Percentiles rank a stretch among this genome's conserved stretches.
phyloP scores from a whole-genome alignment of 805 yeast genomes.

The Komagataella populi region DNA sequence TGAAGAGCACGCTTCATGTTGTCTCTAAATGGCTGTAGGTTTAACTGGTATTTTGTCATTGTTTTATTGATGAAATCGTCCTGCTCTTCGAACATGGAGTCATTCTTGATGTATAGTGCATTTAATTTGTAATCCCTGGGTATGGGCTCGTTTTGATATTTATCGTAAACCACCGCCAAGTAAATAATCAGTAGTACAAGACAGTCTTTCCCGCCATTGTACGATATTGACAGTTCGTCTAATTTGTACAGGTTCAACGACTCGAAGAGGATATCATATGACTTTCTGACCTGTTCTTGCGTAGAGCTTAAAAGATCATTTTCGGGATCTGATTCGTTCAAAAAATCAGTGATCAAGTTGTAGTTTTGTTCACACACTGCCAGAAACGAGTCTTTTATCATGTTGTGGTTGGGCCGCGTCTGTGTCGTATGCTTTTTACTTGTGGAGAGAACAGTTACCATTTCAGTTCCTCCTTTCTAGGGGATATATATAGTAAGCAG shows the following conservation, averaged over 20 bases:
- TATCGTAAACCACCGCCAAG: conserved; percentile 33
- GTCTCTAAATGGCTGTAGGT: conserved; percentile 27
- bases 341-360: conserved; percentile 6
- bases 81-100: conserved; percentile 58
- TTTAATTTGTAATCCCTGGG: conserved; percentile 23
- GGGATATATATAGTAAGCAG: neutral
- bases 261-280: conserved; percentile 8
- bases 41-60: conserved; percentile 38
- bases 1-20: conserved; percentile 57
- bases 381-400: conserved; percentile 4
- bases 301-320: conserved; percentile 8
- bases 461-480: neutral
- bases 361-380: conserved; percentile 12
- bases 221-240: conserved; percentile 62
- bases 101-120: conserved; percentile 67
- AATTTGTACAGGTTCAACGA: conserved; percentile 11
- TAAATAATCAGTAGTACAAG: conserved; percentile 73
- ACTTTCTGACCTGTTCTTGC: conserved; percentile 11
- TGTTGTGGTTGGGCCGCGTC: neutral
- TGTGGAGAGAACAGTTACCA: neutral
- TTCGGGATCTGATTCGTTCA: conserved; percentile 5
- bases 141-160: conserved; percentile 7
- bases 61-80: conserved; percentile 50
- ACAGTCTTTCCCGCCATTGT: conserved; percentile 96
- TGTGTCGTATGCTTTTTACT: neutral